Percentiles rank a stretch among this genome's conserved stretches.
Conservation (phyloP, 805 yeast genomes). For the Metschnikowia kunwiensis region DNA sequence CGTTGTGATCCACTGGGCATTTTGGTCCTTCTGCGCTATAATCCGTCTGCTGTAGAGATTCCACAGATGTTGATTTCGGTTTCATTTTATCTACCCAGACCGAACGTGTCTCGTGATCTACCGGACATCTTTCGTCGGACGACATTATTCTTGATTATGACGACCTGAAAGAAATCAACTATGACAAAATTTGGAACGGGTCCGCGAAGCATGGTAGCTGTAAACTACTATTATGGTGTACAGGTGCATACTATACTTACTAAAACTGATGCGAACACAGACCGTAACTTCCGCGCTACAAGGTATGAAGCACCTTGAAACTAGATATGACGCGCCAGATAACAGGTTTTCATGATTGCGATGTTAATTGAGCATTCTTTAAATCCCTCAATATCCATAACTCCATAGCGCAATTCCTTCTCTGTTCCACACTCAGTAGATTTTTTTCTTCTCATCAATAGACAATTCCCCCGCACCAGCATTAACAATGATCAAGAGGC, state of each 20-base stretch:
- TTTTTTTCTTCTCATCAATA: conserved; percentile 92
- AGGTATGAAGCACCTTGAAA: too few relatives aligned
- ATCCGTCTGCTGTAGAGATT: not conserved
- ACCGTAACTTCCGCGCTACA: too few relatives aligned
- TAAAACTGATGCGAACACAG: too few relatives aligned
- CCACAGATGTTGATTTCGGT: not conserved
- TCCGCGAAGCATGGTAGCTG: too few relatives aligned
- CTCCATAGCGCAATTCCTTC: too few relatives aligned
- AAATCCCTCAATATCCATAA: too few relatives aligned
- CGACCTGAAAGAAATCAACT: not conserved
- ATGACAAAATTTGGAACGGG: too few relatives aligned
- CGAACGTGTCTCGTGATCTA: conserved; percentile 18
- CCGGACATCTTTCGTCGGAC: conserved; percentile 17
- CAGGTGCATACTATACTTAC: too few relatives aligned
- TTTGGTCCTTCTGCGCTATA: conserved; percentile 27
- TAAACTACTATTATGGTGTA: too few relatives aligned
- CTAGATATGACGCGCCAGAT: too few relatives aligned
- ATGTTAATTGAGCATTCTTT: too few relatives aligned
- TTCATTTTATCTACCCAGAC: conserved; percentile 16
- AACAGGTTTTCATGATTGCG: too few relatives aligned
- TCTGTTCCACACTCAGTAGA: conserved; percentile 60
- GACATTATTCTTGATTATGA: conserved; percentile 5
- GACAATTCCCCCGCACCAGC: conserved; percentile 96
- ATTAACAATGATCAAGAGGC: conserved; percentile 81
- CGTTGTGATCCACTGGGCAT: conserved; percentile 71